Evolutionary conservation across 345 rosid species (phyloP), one percentile per base, ranked within the genome.

Genomic region (Acer saccharum): DNA sequence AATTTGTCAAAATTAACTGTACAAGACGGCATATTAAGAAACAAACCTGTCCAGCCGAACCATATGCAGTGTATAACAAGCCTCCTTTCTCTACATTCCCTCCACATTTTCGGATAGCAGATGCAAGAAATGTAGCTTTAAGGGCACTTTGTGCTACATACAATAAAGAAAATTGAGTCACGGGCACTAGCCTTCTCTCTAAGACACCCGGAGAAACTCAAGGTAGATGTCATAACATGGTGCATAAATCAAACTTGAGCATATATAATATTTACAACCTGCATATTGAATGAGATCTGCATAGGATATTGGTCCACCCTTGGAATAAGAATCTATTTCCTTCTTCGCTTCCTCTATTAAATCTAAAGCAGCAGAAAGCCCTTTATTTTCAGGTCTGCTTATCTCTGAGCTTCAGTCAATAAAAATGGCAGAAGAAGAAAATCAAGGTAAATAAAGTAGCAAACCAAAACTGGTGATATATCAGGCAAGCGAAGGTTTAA

Each of bases 61-160:
- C 99, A 68, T 92, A 92, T 25, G 97, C 99, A 25, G 87, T 71
- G 71, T 95, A 95, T 27, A 95, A 78, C 83, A 84, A 76, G 11
- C 29, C 48, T 43, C 99, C 98, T 78, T 92, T 95, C 82, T 92
- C 96, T 83, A 89, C 96, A 68, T 95, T 95, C 64, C 99, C 98
- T 79, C 98, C 99, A 77, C 98, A 92, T 79, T 93, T 92, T 23
- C 93, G 89, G 76, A 93, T 93, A 13, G 98, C 98, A 11, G 99
- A 83, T 67, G 92, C 93, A 35, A 92, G 86, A 86, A 92, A 93
- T 12, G 96, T 93, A 62, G 89, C 68, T 93, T 95, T 95, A 7
- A 81, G 27, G 2, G 98, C 98, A 79, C 92, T 54, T 87, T 95
- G 96, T 48, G 91, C 98, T 93, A 76, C 52, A 80, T 0, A 81